Evolutionary conservation across 257 asterid species (phyloP).

Genomic region (Eucommia ulmoides): DNA sequence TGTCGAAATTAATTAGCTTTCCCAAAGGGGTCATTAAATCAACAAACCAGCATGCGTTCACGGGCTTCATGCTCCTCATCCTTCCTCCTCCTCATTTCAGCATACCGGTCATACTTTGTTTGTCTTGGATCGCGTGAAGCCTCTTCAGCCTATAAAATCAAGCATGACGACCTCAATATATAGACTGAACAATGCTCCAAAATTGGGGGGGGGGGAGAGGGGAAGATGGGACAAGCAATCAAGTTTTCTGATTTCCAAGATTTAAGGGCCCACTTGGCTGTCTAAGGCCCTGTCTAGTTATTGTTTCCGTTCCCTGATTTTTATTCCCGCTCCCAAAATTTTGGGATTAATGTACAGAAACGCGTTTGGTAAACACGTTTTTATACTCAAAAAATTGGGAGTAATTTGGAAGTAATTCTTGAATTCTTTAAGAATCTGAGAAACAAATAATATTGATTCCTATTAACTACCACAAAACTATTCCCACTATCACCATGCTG

Average conservation of each 20-base stretch:
- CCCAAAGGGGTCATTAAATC: neutral
- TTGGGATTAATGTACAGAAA: neutral
- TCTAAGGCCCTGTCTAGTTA: neutral
- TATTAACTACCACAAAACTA: neutral
- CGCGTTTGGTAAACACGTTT: neutral
- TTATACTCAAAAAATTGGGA: no score
- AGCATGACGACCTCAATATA: neutral
- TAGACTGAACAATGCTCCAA: no score
- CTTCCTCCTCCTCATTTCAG: conserved; percentile 84
- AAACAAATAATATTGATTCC: neutral
- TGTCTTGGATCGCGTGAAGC: conserved; percentile 61
- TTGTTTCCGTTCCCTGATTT: no score
- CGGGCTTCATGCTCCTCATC: conserved; percentile 97
- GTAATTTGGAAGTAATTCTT: no score
- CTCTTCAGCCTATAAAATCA: conserved; percentile 65
- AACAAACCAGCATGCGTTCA: conserved; percentile 73
- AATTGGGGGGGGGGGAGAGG: no score
- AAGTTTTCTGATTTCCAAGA: neutral
- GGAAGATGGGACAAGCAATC: neutral
- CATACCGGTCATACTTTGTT: conserved; percentile 81
- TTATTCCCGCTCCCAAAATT: no score
- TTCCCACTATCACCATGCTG: no score
- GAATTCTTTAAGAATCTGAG: no score
- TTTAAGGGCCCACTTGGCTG: neutral
- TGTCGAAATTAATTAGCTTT: no score